Evolutionary conservation across 2,329 filamentous ascomycete species (phyloP).

Genomic region (Rutstroemia sp.): DNA sequence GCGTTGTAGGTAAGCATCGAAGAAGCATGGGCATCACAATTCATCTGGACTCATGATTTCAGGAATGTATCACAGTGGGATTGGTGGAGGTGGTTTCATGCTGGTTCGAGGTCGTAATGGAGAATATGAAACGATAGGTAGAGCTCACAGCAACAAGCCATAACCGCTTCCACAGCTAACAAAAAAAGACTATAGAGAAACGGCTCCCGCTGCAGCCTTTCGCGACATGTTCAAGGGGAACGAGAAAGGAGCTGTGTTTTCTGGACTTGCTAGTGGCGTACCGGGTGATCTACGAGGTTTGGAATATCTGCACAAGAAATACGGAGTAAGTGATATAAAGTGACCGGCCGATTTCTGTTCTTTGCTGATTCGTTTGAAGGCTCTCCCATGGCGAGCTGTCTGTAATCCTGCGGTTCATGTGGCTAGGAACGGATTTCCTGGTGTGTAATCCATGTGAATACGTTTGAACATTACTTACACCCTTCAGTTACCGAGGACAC

Average conservation of each 20-base stretch:
- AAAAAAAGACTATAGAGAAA: slow-evolving; percentile 69
- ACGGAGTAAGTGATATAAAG: slow-evolving; percentile 43
- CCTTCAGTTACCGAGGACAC: slow-evolving; percentile 61
- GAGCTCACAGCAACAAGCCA: neutral
- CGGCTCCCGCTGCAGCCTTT: slow-evolving; percentile 72
- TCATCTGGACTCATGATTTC: neutral
- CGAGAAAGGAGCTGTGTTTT: slow-evolving; percentile 55
- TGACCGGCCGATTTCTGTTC: neutral
- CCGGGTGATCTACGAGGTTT: slow-evolving; percentile 73
- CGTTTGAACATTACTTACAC: slow-evolving; percentile 13
- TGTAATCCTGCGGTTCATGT: slow-evolving; percentile 67
- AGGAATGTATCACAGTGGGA: slow-evolving; percentile 71
- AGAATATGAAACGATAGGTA: slow-evolving; percentile 65
- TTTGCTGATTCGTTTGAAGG: neutral
- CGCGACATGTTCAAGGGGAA: slow-evolving; percentile 81
- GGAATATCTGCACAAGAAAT: slow-evolving; percentile 67
- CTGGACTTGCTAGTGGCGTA: slow-evolving; percentile 65
- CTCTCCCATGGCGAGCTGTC: slow-evolving; percentile 61
- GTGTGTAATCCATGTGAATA: slow-evolving; percentile 12
- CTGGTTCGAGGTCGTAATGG: slow-evolving; percentile 66
- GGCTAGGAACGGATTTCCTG: slow-evolving; percentile 63
- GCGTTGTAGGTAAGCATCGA: slow-evolving; percentile 50
- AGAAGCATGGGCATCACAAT: neutral
- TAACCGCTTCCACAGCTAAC: neutral
- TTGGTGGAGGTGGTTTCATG: slow-evolving; percentile 89